These are phyloP conservation scores for Globisporangium irregulare DNA, from an alignment of 352 stramenopile species.

Conservation along the genomic window DNA sequence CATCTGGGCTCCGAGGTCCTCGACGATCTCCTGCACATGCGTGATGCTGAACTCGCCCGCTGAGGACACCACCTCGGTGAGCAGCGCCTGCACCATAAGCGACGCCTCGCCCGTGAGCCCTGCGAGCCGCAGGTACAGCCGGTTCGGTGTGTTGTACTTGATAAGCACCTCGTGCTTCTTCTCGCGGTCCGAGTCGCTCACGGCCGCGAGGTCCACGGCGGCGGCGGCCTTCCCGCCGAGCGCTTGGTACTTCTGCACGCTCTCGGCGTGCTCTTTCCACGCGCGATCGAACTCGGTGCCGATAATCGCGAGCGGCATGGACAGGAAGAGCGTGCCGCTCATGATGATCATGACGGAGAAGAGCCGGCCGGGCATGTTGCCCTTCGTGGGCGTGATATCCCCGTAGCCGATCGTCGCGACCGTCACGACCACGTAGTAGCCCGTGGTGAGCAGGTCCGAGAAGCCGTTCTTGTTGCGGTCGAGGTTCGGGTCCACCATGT, in stretches of 20 bases:
- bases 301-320: slow-evolving; percentile 85
- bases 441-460: slow-evolving; percentile 65
- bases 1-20: slow-evolving; percentile 53
- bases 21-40: slow-evolving; percentile 44
- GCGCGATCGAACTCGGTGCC: slow-evolving; percentile 79
- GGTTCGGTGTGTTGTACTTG: slow-evolving; percentile 78
- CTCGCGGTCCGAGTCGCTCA: slow-evolving; percentile 36
- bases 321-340: slow-evolving; percentile 79
- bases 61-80: slow-evolving; percentile 30
- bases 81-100: slow-evolving; percentile 60
- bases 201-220: slow-evolving; percentile 12
- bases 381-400: slow-evolving; percentile 72
- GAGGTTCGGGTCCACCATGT: slow-evolving; percentile 73
- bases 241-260: slow-evolving; percentile 56
- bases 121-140: slow-evolving; percentile 56
- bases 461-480: slow-evolving; percentile 63
- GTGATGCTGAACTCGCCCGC: slow-evolving; percentile 33
- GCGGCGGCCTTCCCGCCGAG: slow-evolving; percentile 19
- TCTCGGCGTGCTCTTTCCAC: slow-evolving; percentile 75
- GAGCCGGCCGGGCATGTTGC: slow-evolving; percentile 57
- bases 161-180: slow-evolving; percentile 71
- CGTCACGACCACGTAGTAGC: slow-evolving; percentile 77
- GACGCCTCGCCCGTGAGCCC: slow-evolving; percentile 62
- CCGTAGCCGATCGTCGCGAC: slow-evolving; percentile 76
- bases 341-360: slow-evolving; percentile 84